Base-by-base conservation (phyloP, 75 land plant genomes). In the Chamaecyparis obtusa region DNA sequence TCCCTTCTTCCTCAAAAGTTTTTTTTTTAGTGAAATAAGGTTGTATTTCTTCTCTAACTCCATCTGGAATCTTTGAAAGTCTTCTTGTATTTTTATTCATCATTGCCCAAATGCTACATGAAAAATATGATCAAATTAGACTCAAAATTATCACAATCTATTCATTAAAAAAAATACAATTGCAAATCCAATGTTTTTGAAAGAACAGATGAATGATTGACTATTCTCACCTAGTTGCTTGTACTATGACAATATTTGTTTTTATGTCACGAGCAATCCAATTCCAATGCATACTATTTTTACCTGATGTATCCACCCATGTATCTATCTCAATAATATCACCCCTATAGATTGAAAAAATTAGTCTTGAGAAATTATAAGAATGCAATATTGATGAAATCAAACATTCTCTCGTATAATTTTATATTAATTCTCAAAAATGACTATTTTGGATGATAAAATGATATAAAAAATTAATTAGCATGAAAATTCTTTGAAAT, bases 211-310 rank as follows among this genome's bases (percentile, higher is more conserved):
- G 77, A 85, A 60, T 46, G 49, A 5, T 41, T 41, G 15, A 49
- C 37, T 21, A 84, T 55, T 16, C 36, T 84, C 36, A 94, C 99
- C 99, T 92, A 2, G 98, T 93, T 35, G 96, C 99, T 84, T 96
- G 89, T 17, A 93, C 89, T 21, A 95, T 54, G 46, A 89, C 88
- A 81, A 90, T 88, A 27, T 95, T 94, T 14, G 96, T 94, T 15
- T 84, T 88, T 35, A 78, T 78, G 81, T 97, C 94, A 14, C 92
- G 89, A 44, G 96, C 71, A 41, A 95, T 89, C 99, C 98, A 97
- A 88, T 97, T 97, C 44, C 99, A 90, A 0, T 95, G 92, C 95
- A 96, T 96, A 13, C 97, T 98, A 89, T 95, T 95, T 87, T 96
- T 97, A 30, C 98, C 98, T 46, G 95, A 91, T 83, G 93, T 86